These are phyloP conservation scores for Paramecium primaurelia DNA, from an alignment of 73 alveolate genomes.

Conservation along the genomic window DNA sequence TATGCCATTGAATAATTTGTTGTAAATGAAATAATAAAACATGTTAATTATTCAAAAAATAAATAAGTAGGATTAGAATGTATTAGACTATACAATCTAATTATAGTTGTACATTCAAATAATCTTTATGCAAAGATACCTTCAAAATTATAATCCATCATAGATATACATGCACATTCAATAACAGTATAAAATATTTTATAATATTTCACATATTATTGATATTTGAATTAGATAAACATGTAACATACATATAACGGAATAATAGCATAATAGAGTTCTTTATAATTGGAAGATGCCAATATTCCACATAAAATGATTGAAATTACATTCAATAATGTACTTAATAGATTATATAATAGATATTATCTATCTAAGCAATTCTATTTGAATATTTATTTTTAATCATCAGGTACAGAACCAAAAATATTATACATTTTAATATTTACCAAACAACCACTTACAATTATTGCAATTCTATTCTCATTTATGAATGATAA, in stretches of 20 bases:
- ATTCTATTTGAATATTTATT: background rate
- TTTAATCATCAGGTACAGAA: background rate
- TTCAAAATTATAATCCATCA: slow-evolving; percentile 7
- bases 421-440: background rate
- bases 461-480: background rate
- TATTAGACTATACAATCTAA: background rate
- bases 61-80: background rate
- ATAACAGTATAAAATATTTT: background rate
- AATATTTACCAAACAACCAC: background rate
- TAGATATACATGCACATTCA: background rate
- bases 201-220: background rate
- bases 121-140: background rate
- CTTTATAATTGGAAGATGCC: background rate
- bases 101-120: background rate
- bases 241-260: background rate
- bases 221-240: background rate
- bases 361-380: background rate
- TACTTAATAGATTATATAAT: background rate
- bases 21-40: background rate
- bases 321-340: background rate
- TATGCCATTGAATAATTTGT: background rate
- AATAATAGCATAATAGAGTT: background rate
- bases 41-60: background rate
- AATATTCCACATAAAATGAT: background rate
- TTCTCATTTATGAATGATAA: background rate